Conservation (phyloP, 176 grass and related monocot species). For the Luzula sylvatica region DNA sequence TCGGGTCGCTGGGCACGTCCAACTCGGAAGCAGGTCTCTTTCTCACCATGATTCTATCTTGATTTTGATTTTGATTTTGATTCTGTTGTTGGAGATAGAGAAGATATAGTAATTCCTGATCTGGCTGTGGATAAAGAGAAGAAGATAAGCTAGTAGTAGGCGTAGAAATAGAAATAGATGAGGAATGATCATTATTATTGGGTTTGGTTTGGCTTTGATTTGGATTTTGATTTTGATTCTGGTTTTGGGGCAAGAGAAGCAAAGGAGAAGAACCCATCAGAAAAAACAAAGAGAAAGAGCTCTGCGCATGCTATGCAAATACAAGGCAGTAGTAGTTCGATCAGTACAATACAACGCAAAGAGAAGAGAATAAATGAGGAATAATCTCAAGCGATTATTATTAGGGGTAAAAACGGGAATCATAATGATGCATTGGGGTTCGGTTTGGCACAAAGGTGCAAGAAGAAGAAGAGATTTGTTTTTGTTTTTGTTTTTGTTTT, state of each 20-base stretch:
- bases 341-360: constrained; percentile 12
- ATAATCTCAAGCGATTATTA: not conserved
- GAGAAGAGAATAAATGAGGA: constrained; percentile 12
- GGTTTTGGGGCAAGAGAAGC: constrained; percentile 46
- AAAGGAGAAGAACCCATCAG: constrained; percentile 78
- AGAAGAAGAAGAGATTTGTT: constrained; percentile 11
- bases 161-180: not conserved
- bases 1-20: constrained; percentile 35
- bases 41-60: constrained; percentile 49
- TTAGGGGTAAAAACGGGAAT: not conserved
- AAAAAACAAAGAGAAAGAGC: constrained; percentile 59
- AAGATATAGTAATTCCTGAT: constrained; percentile 26
- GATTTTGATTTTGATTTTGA: not conserved
- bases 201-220: not conserved
- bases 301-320: constrained; percentile 39
- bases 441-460: constrained; percentile 16
- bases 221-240: not conserved
- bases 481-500: constrained; percentile 15
- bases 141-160: constrained; percentile 13
- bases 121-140: constrained; percentile 12
- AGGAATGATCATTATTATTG: not conserved
- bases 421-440: constrained; percentile 21
- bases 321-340: constrained; percentile 6
- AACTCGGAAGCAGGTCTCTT: constrained; percentile 69
- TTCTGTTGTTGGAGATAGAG: constrained; percentile 37